Percentiles rank a stretch among this genome's conserved stretches.
These are phyloP conservation scores for Paramecium sexaurelia DNA, from an alignment of 73 alveolate species.

Conservation along the genomic window DNA sequence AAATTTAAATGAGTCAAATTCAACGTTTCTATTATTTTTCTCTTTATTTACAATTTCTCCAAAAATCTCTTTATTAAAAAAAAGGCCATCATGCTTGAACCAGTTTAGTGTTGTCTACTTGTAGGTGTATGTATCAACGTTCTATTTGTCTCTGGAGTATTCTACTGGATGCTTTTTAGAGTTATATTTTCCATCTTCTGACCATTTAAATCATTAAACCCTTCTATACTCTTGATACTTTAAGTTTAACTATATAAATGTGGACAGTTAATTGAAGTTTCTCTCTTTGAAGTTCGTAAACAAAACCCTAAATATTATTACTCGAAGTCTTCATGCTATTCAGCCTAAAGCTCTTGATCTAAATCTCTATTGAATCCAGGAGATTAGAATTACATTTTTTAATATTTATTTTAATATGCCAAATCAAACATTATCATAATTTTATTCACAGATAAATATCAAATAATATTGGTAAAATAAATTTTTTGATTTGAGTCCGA, in stretches of 20 bases:
- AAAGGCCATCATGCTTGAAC: conserved; percentile 24
- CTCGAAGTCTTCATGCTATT: conserved; percentile 28
- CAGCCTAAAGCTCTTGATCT: conserved; percentile 22
- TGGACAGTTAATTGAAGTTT: conserved; percentile 19
- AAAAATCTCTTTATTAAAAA: conserved; percentile 13
- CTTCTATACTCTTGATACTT: not conserved
- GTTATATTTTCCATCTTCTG: not conserved
- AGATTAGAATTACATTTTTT: not conserved
- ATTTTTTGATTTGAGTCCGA: not conserved
- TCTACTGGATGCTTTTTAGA: not conserved
- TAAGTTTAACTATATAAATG: not conserved
- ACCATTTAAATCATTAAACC: not conserved
- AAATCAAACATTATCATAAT: not conserved
- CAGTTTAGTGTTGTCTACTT: not conserved
- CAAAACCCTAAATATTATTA: conserved; percentile 10
- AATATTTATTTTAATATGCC: not conserved
- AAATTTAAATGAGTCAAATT: not conserved
- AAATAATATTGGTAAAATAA: not conserved
- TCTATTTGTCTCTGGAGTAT: conserved; percentile 14
- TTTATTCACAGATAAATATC: not conserved
- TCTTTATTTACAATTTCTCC: not conserved
- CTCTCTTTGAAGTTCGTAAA: not conserved
- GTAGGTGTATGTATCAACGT: not conserved
- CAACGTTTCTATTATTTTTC: not conserved
- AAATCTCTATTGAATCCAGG: not conserved